These are phyloP conservation scores for Fusarium vanettenii DNA, from an alignment of 2,329 filamentous ascomycete genomes.

Conservation along the genomic window DNA sequence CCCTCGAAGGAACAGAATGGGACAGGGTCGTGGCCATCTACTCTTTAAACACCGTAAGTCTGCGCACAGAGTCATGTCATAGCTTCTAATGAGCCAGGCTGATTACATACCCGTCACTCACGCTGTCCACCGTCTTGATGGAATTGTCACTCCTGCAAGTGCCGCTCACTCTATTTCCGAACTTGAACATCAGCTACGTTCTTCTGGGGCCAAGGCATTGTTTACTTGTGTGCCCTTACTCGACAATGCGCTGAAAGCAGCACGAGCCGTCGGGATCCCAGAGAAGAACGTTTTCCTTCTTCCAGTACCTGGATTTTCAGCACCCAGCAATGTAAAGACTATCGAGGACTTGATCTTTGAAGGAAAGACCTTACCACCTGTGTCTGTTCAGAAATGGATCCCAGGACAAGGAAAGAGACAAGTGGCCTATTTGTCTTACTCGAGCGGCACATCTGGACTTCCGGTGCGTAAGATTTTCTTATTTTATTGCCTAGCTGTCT, in stretches of 20 bases:
- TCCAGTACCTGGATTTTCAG: conserved; percentile 64
- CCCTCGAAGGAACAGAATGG: conserved; percentile 79
- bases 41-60: conserved; percentile 77
- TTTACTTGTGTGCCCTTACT: conserved; percentile 78
- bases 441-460: conserved; percentile 81
- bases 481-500: not conserved
- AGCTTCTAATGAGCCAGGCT: conserved; percentile 59
- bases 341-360: conserved; percentile 73
- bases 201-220: conserved; percentile 75
- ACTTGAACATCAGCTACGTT: conserved; percentile 76
- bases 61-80: conserved; percentile 17
- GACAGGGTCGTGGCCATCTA: conserved; percentile 84
- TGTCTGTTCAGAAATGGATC: conserved; percentile 65
- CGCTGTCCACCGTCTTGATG: conserved; percentile 78
- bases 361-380: conserved; percentile 65
- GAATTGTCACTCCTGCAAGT: conserved; percentile 79
- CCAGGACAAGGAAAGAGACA: conserved; percentile 74
- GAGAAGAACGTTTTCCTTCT: conserved; percentile 74
- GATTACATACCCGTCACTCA: conserved; percentile 82
- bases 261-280: conserved; percentile 70
- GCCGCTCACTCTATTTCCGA: conserved; percentile 77
- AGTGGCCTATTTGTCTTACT: conserved; percentile 82
- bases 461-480: conserved; percentile 72
- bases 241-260: conserved; percentile 71
- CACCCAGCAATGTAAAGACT: conserved; percentile 64